Conservation (phyloP, 306 rosid species). For the Prosopis cineraria region DNA sequence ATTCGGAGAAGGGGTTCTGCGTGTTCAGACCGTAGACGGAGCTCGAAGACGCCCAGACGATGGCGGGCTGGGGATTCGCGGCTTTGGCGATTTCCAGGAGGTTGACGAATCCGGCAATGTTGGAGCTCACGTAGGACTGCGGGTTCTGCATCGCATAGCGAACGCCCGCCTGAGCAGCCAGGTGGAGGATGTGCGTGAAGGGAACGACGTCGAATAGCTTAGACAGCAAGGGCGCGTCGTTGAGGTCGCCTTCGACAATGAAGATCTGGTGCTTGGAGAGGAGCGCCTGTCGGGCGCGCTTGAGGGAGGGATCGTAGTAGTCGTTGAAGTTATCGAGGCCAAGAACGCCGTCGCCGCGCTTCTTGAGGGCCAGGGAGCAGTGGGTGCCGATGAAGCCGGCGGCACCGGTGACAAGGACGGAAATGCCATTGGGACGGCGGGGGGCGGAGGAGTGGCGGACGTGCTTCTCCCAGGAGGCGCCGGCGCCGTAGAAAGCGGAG, state of each 20-base stretch:
- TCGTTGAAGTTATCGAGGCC: constrained; percentile 85
- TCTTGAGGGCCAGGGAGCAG: constrained; percentile 76
- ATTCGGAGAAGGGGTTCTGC: constrained; percentile 72
- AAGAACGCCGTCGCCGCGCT: constrained; percentile 88
- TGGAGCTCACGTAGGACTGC: constrained; percentile 71
- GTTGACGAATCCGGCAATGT: constrained; percentile 89
- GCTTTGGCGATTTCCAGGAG: constrained; percentile 71
- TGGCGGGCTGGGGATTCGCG: constrained; percentile 80
- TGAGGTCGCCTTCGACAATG: constrained; percentile 75
- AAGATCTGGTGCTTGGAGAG: constrained; percentile 59
- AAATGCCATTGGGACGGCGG: constrained; percentile 65
- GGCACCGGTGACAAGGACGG: constrained; percentile 84
- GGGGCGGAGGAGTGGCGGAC: constrained; percentile 83
- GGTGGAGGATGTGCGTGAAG: constrained; percentile 81
- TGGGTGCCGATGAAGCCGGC: constrained; percentile 84
- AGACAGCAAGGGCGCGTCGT: constrained; percentile 63
- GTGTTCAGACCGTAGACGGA: constrained; percentile 89
- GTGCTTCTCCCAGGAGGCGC: constrained; percentile 82
- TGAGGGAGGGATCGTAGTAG: constrained; percentile 86
- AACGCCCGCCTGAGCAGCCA: constrained; percentile 93
- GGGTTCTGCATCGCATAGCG: constrained; percentile 97
- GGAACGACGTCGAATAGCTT: constrained; percentile 91
- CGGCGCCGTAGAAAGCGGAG: constrained; percentile 72
- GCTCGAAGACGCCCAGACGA: constrained; percentile 89
- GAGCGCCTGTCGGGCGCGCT: constrained; percentile 64